Evolutionary conservation across 1,139 yeast species (phyloP), one percentile per base, ranked within the genome.

Genomic region (Groenewaldozyma sp.): DNA sequence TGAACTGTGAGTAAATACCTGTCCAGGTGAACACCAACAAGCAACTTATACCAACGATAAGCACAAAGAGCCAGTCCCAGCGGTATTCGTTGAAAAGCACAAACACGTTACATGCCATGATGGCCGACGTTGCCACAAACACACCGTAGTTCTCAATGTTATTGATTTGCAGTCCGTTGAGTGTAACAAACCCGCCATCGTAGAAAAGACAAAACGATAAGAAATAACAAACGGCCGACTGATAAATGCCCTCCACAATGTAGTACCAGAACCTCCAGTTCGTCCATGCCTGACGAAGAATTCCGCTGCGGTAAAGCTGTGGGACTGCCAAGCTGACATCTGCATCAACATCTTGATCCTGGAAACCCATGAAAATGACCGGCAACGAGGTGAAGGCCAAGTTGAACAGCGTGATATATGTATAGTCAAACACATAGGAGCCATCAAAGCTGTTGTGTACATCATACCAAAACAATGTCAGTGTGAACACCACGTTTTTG

Each of bases 361-460:
- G 72, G 28, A 88, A 74, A 45, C 95, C 97, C 64, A 93, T 66
- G 55, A 88, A 76, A 38, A 91, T 87, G 43, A 91, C 91, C 0
- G 98, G 97, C 47, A 88, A 65, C 3, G 98, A 88, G 0, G 98
- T 91, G 55, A 87, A 91, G 3, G 95, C 95, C 70, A 91, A 73
- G 59, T 84, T 88, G 68, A 86, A 88, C 59, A 91, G 81, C 78
- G 82, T 84, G 65, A 91, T 69, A 58, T 82, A 88, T 18, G 97
- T 91, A 65, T 78, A 88, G 64, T 91, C 97, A 58, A 82, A 87
- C 55, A 91, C 65, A 58, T 88, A 91, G 2, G 96, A 72, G 20
- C 95, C 96, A 63, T 91, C 97, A 58, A 82, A 91, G 58, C 83
- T 72, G 59, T 76, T 75, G 64, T 71, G 83, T 39, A 84, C 71